phyloP scores from a whole-genome alignment of 805 yeast species.

The Yamadazyma paraphyllophila region DNA sequence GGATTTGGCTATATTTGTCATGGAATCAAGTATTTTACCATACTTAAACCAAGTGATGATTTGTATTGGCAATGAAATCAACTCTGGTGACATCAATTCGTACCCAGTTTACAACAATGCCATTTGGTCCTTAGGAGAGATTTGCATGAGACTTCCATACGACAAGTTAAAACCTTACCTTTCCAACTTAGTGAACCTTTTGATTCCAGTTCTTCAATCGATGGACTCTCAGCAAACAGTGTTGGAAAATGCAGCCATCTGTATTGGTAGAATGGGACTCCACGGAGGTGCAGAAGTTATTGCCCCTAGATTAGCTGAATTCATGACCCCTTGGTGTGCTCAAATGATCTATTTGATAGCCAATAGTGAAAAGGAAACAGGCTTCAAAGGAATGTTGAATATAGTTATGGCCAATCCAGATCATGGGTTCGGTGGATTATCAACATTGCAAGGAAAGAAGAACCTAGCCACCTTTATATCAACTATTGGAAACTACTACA shows the following conservation, averaged over 20 bases:
- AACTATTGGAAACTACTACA: constrained; percentile 55
- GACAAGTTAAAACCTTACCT: constrained; percentile 52
- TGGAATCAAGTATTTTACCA: constrained; percentile 46
- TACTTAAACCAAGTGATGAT: constrained; percentile 53
- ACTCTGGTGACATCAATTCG: constrained; percentile 47
- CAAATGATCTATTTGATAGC: constrained; percentile 67
- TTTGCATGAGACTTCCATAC: constrained; percentile 56
- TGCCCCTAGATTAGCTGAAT: constrained; percentile 56
- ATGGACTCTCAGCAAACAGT: constrained; percentile 60
- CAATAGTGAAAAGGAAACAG: constrained; percentile 84
- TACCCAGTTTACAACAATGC: constrained; percentile 82
- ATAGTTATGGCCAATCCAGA: constrained; percentile 65
- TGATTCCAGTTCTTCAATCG: constrained; percentile 60
- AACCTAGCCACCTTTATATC: constrained; percentile 54
- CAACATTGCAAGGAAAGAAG: constrained; percentile 43
- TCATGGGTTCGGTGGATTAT: constrained; percentile 48
- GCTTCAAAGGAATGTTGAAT: constrained; percentile 80
- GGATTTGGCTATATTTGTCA: constrained; percentile 70
- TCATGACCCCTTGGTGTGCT: constrained; percentile 68
- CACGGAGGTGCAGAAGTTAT: constrained; percentile 52
- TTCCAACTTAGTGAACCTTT: constrained; percentile 48
- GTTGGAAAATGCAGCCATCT: constrained; percentile 83
- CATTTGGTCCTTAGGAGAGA: constrained; percentile 91
- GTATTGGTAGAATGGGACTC: constrained; percentile 82
- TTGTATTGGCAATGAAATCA: constrained; percentile 68